These are phyloP conservation scores for Fistulinella cinereoalba DNA, from an alignment of 1,284 basidiomycete species.

Conservation along the genomic window DNA sequence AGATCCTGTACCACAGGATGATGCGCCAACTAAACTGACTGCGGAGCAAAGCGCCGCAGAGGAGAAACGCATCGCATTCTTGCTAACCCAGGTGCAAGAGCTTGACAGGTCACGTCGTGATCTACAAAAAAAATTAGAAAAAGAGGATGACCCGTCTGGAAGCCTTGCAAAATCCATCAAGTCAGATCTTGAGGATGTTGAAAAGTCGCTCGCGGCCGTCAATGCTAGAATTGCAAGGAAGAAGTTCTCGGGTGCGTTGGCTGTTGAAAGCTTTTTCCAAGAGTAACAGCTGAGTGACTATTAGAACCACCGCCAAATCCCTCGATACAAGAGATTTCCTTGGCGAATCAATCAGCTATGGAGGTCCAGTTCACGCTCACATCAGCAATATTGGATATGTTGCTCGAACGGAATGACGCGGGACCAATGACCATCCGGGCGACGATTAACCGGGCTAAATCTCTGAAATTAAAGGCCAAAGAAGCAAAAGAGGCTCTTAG, in stretches of 20 bases:
- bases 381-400: conserved; percentile 10
- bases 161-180: conserved; percentile 4
- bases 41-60: conserved; percentile 25
- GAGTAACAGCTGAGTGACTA: conserved; percentile 5
- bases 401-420: conserved; percentile 16
- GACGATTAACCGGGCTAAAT: neutral
- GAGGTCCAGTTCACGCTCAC: conserved; percentile 10
- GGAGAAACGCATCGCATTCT: conserved; percentile 25
- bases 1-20: conserved; percentile 20
- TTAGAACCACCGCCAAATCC: conserved; percentile 12
- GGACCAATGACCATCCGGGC: conserved; percentile 17
- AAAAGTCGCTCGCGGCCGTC: conserved; percentile 8
- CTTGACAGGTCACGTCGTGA: conserved; percentile 9
- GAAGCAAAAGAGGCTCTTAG: conserved; percentile 3
- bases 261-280: neutral
- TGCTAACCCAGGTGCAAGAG: conserved; percentile 14
- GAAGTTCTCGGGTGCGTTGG: conserved; percentile 18
- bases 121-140: conserved; percentile 6
- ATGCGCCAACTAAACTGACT: conserved; percentile 22
- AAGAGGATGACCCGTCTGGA: neutral
- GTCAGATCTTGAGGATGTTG: conserved; percentile 20
- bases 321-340: conserved; percentile 1
- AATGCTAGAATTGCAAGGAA: conserved; percentile 21
- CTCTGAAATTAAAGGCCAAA: neutral
- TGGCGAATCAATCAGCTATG: conserved; percentile 1